Evolutionary conservation across 2,329 filamentous ascomycete species (phyloP), one percentile per base, ranked within the genome.

Genomic region (Colletotrichum sansevieriae): DNA sequence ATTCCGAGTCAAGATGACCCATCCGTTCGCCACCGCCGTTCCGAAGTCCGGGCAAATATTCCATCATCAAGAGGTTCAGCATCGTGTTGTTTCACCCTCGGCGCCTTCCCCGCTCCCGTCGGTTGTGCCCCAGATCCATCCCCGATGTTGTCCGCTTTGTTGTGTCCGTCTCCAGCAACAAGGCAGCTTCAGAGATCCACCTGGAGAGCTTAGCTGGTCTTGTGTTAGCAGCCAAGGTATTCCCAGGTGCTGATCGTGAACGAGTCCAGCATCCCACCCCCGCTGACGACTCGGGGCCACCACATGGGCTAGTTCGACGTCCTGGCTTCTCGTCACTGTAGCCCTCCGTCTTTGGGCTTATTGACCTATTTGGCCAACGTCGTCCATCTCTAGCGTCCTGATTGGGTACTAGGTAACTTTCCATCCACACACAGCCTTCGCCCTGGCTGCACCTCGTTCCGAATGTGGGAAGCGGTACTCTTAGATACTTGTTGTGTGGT

Each of bases 351-450:
- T 63, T 63, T 57, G 54, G n/a, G n/a, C 11, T 54, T 65, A 52
- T 63, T 69, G 22, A 69, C 66, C 52, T 62, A 55, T 66, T 61
- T 25, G 66, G 68, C 65, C 68, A 51, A 68, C 46, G 49, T 60
- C 12, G 15, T 22, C 29, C 60, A 18, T 20, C 35, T 68, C 39
- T 13, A 22, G 49, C n/a, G 8, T 39, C 20, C 9, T 63, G 57
- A 68, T 68, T 70, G 67, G 63, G 8, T 37, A 22, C 13, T 20
- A 13, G 2, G 12, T 29, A 22, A 41, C 39, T 52, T 43, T 33
- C 63, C 52, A 33, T 61, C 61, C 52, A 58, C 66, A 39, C 69
- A 65, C 41, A 66, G 39, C 11, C 49, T 61, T 35, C 58, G 56
- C 51, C 54, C 33, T 65, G 44, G 54, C 61, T 70, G 69, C 69